Base-by-base conservation (phyloP, 306 rosid species). In the Gynostemma pentaphyllum region DNA sequence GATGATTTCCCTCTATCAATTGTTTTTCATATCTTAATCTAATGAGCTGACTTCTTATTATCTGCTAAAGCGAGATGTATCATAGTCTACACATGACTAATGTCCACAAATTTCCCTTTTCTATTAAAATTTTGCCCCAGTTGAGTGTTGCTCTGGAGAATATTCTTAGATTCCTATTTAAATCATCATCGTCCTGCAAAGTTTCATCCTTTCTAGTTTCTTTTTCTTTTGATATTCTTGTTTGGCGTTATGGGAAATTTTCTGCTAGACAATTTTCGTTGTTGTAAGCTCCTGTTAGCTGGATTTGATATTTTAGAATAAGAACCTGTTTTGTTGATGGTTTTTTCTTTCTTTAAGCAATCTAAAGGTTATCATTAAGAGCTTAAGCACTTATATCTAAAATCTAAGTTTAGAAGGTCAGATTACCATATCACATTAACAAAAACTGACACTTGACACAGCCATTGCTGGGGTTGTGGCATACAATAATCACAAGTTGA, bases 381-480 rank as follows among this genome's bases (percentile, higher is more conserved):
- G 28, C 3, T 32, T 56, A 11, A 24, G 9, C 54, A 49, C 19
- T 49, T 34, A 8, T 48, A 64, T 50, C 12, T 24, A 28, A 27
- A 37, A 19, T 13, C 45, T 34, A 69, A 5, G 46, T 37, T 49
- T 50, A 21, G 51, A 21, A 29, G 16, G 52, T 14, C 12, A 50
- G 59, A 75, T 13, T 32, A 28, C 5, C 22, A 65, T 45, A n/a
- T 42, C 30, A 40, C 54, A 68, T 5, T 77, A 13, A 66, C 21
- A 66, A n/a, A n/a, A n/a, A n/a, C n/a, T 39, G 44, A 49, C 26
- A n/a, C 24, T 45, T 71, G 62, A 47, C 80, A 62, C 94, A 88
- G 99, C 99, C 70, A 92, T 92, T 76, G 88, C 84, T 18, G 99
- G 99, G 42, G 98, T 92, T 55, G 99, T 89, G 49, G 95, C 99